Percentiles rank a stretch among this genome's conserved stretches.
Evolutionary conservation across 805 yeast species (phyloP).

Genomic region (Kodamaea laetipori): DNA sequence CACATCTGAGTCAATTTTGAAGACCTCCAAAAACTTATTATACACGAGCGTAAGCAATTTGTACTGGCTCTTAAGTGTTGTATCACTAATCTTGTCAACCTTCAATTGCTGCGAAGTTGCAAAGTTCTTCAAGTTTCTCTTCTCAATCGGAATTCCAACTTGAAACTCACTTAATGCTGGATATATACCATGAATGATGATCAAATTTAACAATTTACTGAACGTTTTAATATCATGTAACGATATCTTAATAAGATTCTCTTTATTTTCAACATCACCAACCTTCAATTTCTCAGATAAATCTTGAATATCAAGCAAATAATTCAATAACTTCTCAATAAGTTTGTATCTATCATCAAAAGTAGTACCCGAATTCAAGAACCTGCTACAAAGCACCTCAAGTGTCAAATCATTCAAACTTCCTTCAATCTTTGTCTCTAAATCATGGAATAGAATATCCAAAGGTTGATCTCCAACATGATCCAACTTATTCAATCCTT

Average conservation of each 20-base stretch:
- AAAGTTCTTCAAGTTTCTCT: constrained; percentile 57
- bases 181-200: constrained; percentile 72
- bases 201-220: constrained; percentile 60
- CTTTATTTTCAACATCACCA: not conserved
- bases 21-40: constrained; percentile 33
- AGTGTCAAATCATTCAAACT: constrained; percentile 26
- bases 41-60: constrained; percentile 32
- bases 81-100: constrained; percentile 18
- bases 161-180: constrained; percentile 55
- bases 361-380: not conserved
- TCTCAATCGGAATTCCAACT: constrained; percentile 65
- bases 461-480: constrained; percentile 32
- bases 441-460: constrained; percentile 34
- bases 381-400: constrained; percentile 16
- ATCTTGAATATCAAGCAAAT: constrained; percentile 41
- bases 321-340: constrained; percentile 37
- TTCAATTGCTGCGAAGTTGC: constrained; percentile 23
- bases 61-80: constrained; percentile 8
- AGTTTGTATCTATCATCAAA: constrained; percentile 20
- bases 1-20: constrained; percentile 49
- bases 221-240: constrained; percentile 82
- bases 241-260: constrained; percentile 61
- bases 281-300: constrained; percentile 23
- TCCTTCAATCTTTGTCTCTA: constrained; percentile 30
- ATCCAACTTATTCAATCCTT: constrained; percentile 39